Evolutionary conservation across 805 yeast genomes (phyloP).

Genomic region (Yamadazyma sp.): DNA sequence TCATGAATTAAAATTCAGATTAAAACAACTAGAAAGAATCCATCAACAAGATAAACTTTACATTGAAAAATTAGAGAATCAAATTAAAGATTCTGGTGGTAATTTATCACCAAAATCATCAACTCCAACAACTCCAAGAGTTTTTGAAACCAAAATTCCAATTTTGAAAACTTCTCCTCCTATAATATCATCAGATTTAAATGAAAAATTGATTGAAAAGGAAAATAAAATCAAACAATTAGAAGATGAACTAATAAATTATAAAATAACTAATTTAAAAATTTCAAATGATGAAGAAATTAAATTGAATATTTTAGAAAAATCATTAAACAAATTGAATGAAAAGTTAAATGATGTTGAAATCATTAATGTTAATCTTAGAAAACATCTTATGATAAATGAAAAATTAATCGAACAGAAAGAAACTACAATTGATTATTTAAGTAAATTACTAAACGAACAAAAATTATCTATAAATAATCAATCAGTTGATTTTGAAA

Average conservation of each 20-base stretch:
- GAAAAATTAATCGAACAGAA: conserved; percentile 57
- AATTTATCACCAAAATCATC: conserved; percentile 9
- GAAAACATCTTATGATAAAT: conserved; percentile 53
- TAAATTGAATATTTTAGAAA: conserved; percentile 52
- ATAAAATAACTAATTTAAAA: conserved; percentile 30
- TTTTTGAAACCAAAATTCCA: conserved; percentile 11
- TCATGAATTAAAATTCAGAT: conserved; percentile 43
- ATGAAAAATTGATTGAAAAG: conserved; percentile 23
- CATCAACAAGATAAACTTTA: conserved; percentile 29
- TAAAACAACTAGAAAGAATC: conserved; percentile 31
- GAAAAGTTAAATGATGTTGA: conserved; percentile 61
- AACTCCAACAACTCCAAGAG: conserved; percentile 14
- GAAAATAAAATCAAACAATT: conserved; percentile 29
- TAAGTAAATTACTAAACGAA: conserved; percentile 49
- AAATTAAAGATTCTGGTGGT: conserved; percentile 26
- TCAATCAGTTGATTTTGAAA: conserved; percentile 51
- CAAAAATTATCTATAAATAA: conserved; percentile 46
- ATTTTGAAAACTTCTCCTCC: conserved; percentile 6
- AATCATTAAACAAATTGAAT: conserved; percentile 54
- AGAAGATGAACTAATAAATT: conserved; percentile 25
- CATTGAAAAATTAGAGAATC: conserved; percentile 40
- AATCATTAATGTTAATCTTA: conserved; percentile 54
- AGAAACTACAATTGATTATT: conserved; percentile 51
- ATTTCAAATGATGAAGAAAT: conserved; percentile 41
- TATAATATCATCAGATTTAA: conserved; percentile 7